Evolutionary conservation across 2,329 filamentous ascomycete genomes (phyloP).

Genomic region (Trichoderma asperellum): DNA sequence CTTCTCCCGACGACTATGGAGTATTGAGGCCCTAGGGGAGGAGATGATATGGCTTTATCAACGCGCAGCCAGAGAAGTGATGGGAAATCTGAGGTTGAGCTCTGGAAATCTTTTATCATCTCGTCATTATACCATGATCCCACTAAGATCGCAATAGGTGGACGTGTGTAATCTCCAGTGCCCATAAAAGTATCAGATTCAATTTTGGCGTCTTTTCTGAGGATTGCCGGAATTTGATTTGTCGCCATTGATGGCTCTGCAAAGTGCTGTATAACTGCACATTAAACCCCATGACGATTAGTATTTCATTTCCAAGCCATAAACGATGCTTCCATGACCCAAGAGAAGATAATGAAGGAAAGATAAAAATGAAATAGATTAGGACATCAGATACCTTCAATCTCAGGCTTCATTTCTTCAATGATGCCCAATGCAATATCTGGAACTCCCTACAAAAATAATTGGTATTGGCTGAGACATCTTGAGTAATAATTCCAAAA

Average conservation of each 20-base stretch:
- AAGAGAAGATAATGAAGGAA: not conserved
- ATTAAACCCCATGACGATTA: not conserved
- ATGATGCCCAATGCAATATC: not conserved
- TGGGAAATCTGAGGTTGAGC: not conserved
- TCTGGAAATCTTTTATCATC: not conserved
- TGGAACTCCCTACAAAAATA: not conserved
- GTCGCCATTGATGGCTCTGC: not conserved
- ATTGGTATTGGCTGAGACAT: not conserved
- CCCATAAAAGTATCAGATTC: not conserved
- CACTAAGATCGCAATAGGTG: not conserved
- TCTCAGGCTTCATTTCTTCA: not conserved
- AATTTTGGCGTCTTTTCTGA: not conserved
- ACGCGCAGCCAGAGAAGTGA: not conserved
- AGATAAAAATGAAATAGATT: not conserved
- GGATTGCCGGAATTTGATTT: not conserved
- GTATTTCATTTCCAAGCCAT: not conserved
- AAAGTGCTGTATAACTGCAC: not conserved
- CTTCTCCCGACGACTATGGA: not conserved
- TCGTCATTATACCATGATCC: not conserved
- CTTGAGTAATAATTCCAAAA: not conserved
- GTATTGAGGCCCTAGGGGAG: not conserved
- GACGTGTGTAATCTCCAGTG: not conserved
- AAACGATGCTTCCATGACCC: not conserved
- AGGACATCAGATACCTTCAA: not conserved
- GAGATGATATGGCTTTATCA: not conserved